Conservation (phyloP, 768 basidiomycete species). For the Russula earlei region DNA sequence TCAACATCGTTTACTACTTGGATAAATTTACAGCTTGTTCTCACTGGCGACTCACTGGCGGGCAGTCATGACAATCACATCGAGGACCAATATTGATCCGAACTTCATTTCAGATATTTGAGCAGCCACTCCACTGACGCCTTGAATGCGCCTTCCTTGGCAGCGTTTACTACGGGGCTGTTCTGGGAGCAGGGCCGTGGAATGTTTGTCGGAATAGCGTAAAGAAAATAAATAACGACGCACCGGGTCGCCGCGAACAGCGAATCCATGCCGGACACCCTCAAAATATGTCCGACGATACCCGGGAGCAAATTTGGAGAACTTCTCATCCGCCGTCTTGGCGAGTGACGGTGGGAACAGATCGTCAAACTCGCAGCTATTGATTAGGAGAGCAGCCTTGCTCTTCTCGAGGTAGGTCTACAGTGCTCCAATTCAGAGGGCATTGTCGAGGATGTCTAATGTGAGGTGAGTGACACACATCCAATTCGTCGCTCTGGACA, state of each 20-base stretch:
- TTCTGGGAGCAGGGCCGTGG: slow-evolving; percentile 18
- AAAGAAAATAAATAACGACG: background rate
- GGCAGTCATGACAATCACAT: too few species aligned
- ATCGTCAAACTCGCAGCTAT: slow-evolving; percentile 30
- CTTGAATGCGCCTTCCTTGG: slow-evolving; percentile 35
- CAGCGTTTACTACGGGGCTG: slow-evolving; percentile 26
- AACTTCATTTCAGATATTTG: slow-evolving; percentile 24
- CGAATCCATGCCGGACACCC: slow-evolving; percentile 39
- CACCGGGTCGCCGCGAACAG: slow-evolving; percentile 30
- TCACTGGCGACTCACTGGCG: too few species aligned
- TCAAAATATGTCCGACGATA: slow-evolving; percentile 30
- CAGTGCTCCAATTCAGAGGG: background rate
- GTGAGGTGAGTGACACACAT: slow-evolving; percentile 24
- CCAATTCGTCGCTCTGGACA: slow-evolving; percentile 33
- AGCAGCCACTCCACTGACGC: slow-evolving; percentile 30
- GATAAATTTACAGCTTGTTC: too few species aligned
- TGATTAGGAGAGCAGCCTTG: slow-evolving; percentile 35
- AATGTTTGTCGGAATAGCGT: slow-evolving; percentile 4
- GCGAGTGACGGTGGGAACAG: slow-evolving; percentile 29
- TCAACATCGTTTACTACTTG: too few species aligned
- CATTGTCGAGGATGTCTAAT: background rate
- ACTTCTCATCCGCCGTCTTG: slow-evolving; percentile 29
- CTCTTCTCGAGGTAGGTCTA: slow-evolving; percentile 29
- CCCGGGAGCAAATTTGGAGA: slow-evolving; percentile 31
- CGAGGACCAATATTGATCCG: too few species aligned